Evolutionary conservation across 305 asterid genomes (phyloP).

Genomic region (Stenogyne calaminthoides): DNA sequence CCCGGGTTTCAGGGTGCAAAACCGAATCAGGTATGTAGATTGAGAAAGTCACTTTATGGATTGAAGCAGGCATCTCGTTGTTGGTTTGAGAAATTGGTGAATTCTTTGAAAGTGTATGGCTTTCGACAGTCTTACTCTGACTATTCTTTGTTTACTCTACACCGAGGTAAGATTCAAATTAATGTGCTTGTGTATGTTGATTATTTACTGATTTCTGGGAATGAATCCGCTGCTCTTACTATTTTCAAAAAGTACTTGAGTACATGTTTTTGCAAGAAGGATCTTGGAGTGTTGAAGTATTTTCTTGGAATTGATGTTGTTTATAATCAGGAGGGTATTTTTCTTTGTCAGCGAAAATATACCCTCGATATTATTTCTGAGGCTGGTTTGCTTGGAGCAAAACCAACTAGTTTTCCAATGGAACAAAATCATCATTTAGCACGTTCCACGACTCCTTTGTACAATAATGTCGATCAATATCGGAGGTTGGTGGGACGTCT

Average conservation of each 20-base stretch:
- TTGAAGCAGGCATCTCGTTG: not conserved
- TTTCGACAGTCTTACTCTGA: not conserved
- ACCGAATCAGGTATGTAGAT: not conserved
- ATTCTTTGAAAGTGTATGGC: not conserved
- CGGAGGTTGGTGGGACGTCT: not conserved
- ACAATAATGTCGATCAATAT: not conserved
- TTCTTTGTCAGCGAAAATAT: constrained; percentile 20
- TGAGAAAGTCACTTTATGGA: not conserved
- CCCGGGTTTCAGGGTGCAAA: not conserved
- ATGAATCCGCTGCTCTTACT: not conserved
- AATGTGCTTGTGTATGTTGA: constrained; percentile 4
- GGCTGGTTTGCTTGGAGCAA: constrained; percentile 2
- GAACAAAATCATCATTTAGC: constrained; percentile 18
- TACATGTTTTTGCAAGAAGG: constrained; percentile 9
- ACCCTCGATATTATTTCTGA: constrained; percentile 21
- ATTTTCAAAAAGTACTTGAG: not conserved
- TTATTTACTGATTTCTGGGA: not conserved
- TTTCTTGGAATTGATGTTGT: constrained; percentile 26
- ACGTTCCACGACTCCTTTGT: not conserved
- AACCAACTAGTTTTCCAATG: not conserved
- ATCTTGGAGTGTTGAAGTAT: not conserved
- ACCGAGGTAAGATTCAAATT: not conserved
- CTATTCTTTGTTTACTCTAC: not conserved
- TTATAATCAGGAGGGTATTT: not conserved
- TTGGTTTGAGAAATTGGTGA: not conserved